phyloP scores from a whole-genome alignment of 805 yeast species.

The Saccharomycopsis fodiens region DNA sequence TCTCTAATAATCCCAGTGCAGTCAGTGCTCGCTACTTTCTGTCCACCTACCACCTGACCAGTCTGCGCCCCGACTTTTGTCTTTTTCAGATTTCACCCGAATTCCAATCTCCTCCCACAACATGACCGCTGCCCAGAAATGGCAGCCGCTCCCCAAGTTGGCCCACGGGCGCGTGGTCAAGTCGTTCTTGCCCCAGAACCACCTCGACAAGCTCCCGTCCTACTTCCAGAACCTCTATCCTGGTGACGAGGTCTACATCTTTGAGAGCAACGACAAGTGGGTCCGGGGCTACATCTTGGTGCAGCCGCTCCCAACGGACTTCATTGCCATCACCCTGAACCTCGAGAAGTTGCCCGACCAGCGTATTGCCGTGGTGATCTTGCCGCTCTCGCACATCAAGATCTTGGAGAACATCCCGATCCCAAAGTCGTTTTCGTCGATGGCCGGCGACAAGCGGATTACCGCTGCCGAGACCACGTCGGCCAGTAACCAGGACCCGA shows the following conservation, averaged over 20 bases:
- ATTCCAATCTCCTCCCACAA: neutral
- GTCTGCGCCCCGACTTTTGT: no score
- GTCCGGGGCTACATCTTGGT: conserved; percentile 69
- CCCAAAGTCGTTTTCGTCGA: conserved; percentile 23
- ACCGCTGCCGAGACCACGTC: conserved; percentile 3
- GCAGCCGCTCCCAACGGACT: conserved; percentile 65
- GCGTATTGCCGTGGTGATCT: conserved; percentile 44
- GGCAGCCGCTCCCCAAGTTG: conserved; percentile 44
- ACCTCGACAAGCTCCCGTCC: conserved; percentile 26
- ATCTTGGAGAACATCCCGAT: conserved; percentile 37
- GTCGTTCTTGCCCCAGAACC: conserved; percentile 40
- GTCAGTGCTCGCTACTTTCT: no score
- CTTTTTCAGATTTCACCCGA: no score
- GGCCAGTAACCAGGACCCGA: conserved; percentile 23
- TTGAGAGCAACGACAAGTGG: conserved; percentile 63
- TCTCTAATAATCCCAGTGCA: no score
- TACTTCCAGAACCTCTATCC: conserved; percentile 51
- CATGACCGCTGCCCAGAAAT: conserved; percentile 21
- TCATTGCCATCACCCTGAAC: conserved; percentile 45
- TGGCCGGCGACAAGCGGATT: conserved; percentile 25
- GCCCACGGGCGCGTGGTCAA: conserved; percentile 37
- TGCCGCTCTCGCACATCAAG: conserved; percentile 52
- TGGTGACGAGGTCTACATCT: conserved; percentile 72
- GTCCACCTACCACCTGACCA: no score
- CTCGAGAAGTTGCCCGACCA: conserved; percentile 57